Base-by-base conservation (phyloP, 2,329 filamentous ascomycete genomes). In the Colletotrichum salicis region DNA sequence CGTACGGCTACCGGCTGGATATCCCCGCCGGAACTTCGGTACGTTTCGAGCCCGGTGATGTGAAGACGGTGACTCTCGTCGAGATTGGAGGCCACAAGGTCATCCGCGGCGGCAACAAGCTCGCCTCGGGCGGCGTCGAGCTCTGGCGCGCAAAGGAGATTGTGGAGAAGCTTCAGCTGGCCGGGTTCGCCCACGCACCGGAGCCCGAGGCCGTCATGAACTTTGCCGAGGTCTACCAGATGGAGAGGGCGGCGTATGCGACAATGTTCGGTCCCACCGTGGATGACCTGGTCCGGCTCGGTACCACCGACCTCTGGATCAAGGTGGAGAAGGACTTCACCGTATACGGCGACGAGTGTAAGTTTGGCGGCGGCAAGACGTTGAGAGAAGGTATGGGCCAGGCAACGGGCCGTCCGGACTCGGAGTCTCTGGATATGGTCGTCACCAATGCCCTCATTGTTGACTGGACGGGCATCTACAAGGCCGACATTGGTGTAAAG, bases 331-430 rank as follows among this genome's bases (percentile, higher is more conserved):
- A 91, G 73, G 96, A 98, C 79, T 84, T 92, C 77, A 96, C 95
- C 0, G 85, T 86, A 5, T 97, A 97, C 79, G 96, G 96, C 10
- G 96, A 98, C 74, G 96, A 98, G 84, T 98, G 95, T 80, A 93
- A 95, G 75, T 98, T 98, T 81, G 96, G 96, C 19, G 96, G 96
- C 56, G 96, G 96, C 58, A 98, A 98, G 86, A 96, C 94, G 48
- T 84, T 98, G 70, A 89, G 96, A 73, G 96, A 98, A 81, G 96
- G 96, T 37, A 98, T 98, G 95, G 96, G 95, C 3, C 95, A 98
- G 84, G 94, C 95, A 5, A 92, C 92, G 29, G 95, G 94, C 5
- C 88, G 94, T 55, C 83, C 88, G 0, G 92, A 96, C 76, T 85
- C 86, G 2, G 91, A 95, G 29, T 90, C 90, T 29, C 84, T 98